A percentile compares a stretch with the other conserved stretches of the same genome.
Evolutionary conservation across 1,284 basidiomycete species (phyloP).

Genomic region (Boletus smithii): DNA sequence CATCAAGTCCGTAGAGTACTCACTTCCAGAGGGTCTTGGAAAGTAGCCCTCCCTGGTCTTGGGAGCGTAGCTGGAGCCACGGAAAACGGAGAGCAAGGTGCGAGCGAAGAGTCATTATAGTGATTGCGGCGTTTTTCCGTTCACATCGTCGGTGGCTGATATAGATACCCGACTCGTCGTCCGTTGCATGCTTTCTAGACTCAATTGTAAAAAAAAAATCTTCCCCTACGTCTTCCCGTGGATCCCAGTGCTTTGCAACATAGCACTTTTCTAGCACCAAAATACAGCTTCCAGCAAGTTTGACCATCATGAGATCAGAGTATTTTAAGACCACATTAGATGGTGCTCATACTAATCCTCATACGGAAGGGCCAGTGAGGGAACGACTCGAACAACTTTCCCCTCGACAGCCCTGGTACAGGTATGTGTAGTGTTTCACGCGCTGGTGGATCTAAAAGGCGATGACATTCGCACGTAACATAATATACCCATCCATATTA

Average conservation of each 20-base stretch:
- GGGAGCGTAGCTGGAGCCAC: slow-evolving; percentile 43
- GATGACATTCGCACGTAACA: no score
- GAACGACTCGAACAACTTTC: neutral
- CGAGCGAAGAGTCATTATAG: slow-evolving; percentile 1
- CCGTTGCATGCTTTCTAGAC: slow-evolving; percentile 5
- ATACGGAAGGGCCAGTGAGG: no score
- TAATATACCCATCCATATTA: no score
- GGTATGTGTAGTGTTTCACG: no score
- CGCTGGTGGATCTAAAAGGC: no score
- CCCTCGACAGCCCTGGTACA: neutral
- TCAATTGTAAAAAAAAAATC: slow-evolving; percentile 6
- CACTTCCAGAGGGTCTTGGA: slow-evolving; percentile 63
- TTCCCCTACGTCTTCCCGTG: neutral
- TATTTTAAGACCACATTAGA: no score
- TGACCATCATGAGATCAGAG: neutral
- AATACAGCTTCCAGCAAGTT: neutral
- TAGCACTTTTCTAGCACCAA: neutral
- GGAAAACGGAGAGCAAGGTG: slow-evolving; percentile 34
- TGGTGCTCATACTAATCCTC: no score
- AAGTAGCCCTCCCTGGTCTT: slow-evolving; percentile 64
- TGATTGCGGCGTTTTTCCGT: neutral
- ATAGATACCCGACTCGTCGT: neutral
- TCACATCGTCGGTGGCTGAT: neutral
- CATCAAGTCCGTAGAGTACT: slow-evolving; percentile 64
- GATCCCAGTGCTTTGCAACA: neutral